A percentile compares a stretch with the other conserved stretches of the same genome.
phyloP scores from a whole-genome alignment of 208 protist genomes.

The Novymonas esmeraldas region DNA sequence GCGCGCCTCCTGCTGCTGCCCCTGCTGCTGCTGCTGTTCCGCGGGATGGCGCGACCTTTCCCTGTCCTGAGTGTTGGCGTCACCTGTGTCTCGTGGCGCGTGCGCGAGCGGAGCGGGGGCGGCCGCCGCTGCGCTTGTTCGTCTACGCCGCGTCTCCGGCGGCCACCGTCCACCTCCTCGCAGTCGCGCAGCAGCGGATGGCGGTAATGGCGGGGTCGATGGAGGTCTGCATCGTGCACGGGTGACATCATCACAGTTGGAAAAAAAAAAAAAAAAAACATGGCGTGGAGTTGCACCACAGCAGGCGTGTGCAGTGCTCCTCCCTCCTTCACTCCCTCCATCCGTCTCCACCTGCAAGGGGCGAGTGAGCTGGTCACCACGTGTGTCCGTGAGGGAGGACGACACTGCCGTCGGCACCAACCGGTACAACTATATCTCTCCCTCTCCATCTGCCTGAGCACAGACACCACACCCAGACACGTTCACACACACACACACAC shows the following conservation, averaged over 20 bases:
- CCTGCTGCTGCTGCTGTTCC: background rate
- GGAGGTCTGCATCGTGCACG: constrained; percentile 23
- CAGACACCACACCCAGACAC: background rate
- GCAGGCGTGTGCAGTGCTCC: no score
- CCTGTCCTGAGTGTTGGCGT: constrained; percentile 81
- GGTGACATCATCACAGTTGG: no score
- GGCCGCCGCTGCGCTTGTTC: constrained; percentile 54
- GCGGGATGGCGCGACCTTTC: constrained; percentile 42
- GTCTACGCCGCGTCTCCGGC: constrained; percentile 19
- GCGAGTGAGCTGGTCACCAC: no score
- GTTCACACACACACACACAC: background rate
- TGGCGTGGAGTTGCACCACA: no score
- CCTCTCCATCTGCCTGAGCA: background rate
- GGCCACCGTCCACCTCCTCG: constrained; percentile 11
- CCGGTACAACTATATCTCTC: background rate
- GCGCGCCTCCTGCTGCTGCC: no score
- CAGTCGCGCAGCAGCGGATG: constrained; percentile 29
- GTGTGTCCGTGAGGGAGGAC: no score
- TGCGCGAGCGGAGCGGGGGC: constrained; percentile 32
- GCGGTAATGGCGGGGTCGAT: constrained; percentile 17
- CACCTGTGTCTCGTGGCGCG: constrained; percentile 56
- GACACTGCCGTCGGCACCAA: no score
- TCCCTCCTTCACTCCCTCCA: no score
- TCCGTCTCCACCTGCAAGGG: no score
- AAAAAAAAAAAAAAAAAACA: no score